Evolutionary conservation across 208 protist species (phyloP), one percentile per base, ranked within the genome.

Genomic region (Trypanosoma mega): DNA sequence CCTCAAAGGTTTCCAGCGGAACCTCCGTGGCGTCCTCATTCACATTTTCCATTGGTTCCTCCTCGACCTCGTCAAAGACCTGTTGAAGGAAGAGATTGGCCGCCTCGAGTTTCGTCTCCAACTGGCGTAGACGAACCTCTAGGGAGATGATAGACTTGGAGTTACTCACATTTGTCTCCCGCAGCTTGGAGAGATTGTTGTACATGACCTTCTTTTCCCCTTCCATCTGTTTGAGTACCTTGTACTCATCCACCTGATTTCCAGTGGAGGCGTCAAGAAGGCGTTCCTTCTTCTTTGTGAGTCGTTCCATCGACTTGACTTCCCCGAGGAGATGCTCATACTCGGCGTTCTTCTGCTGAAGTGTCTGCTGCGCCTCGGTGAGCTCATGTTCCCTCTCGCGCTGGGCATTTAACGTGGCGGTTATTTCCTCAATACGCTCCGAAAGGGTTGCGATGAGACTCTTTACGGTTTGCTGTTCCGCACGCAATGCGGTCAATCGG

Each of bases 201-300:
- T 90, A 79, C 64, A 91, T 54, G 18, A 87, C 79, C 24, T 72
- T 80, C 65, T 91, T 94, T 43, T 87, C 82, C 6, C 78, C 74
- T 33, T 94, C 87, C 21, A 94, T 54, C 30, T 80, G 50, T 16
- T 82, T 83, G 24, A 94, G 70, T 7, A 33, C 58, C 64, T 90
- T 87, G 78, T 86, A 85, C 45, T 75, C 63, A 55, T 94, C 75
- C 36, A 57, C 49, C n/a, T 56, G 36, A 18, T 52, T 68, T n/a
- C 21, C 31, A 36, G 31, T 59, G 12, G 68, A 31, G 23, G 68
- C 21, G 36, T 78, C 74, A 23, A 94, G 61, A 14, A 88, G 47
- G 4, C 79, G 77, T 64, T 94, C 84, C 67, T 90, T 94, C 64
- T 89, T 92, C 69, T 90, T 88, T 41, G 71, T 69, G 12, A 94